Base-by-base conservation (phyloP, 441 rosid genomes). In the Capsella rubella region DNA sequence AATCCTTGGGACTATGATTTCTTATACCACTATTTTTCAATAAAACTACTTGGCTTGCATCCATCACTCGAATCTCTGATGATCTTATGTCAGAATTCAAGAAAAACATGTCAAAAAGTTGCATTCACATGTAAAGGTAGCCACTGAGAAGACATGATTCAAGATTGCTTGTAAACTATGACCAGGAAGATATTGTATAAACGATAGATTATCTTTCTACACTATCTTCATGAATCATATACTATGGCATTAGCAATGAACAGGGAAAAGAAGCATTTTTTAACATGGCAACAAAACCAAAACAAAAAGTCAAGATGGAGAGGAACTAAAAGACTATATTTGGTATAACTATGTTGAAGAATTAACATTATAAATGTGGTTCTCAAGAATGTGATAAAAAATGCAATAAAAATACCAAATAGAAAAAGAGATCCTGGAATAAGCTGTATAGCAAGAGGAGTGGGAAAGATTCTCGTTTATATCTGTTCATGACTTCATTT, bases 401-500 rank as follows among this genome's bases (percentile, higher is more conserved):
- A 71, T 13, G 32, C 9, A 46, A 15, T 21, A 21, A 21, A 21
- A 21, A 21, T 21, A 31, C 25, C 45, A 61, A 43, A 34, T 27
- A 49, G n/a, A 52, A 57, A 52, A 62, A 52, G 37, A 64, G 25
- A 56, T 64, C 43, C 16, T 49, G 43, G 40, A n/a, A 57, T 50
- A 63, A 28, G 68, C 63, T 69, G 49, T 8, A 34, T 50, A 43
- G 51, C 32, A 46, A 52, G 52, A 29, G 62, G 18, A 66, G 73
- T 51, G 64, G 58, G 15, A 57, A 10, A 25, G 51, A n/a, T 4
- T 57, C 43, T 54, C 25, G 46, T 46, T 40, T 13, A 78, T 70
- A 78, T 70, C 57, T 70, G 68, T 77, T 76, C 73, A 73, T 71
- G 76, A 54, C 71, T 57, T 84, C 87, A 87, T 73, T 78, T 77